Base-by-base conservation (phyloP, 2,329 filamentous ascomycete genomes). In the Neonectria sp. region DNA sequence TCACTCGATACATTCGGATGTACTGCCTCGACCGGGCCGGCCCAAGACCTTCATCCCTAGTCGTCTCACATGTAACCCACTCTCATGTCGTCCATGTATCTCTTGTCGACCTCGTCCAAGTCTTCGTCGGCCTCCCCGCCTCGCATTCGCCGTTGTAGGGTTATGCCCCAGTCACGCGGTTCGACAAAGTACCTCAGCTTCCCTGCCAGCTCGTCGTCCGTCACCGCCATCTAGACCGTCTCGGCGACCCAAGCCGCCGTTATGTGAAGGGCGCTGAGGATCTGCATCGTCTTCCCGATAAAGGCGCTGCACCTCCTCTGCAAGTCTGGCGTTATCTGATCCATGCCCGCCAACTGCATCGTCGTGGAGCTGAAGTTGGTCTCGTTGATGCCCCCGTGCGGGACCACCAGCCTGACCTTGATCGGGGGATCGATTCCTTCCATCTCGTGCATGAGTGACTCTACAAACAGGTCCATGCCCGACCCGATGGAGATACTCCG, bases 301-400 rank as follows among this genome's bases (percentile, higher is more conserved):
- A 60, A 68, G 49, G 46, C 35, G 35, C 60, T 57, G 62, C 65
- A 68, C 55, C 40, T 56, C 56, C 55, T 33, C 46, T 64, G 60
- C 52, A 68, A 40, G 66, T 65, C 69, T 49, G 66, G 67, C 59
- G 67, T 68, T 61, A 73, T 74, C 57, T 65, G 65, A 55, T 67
- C 64, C 59, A 69, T 59, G 40, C 68, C 68, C 46, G 61, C 59
- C 56, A 62, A 56, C 65, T 62, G 51, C 58, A 67, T 70, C 57
- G 68, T 51, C 51, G 63, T 73, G 52, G 63, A 56, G 33, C 48
- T 45, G 60, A 64, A 65, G 37, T 59, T 71, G 67, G 69, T 68
- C 55, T 69, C 56, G 31, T 43, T 53, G 59, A 65, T 67, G 27
- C 60, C 51, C 53, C 60, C 64, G 31, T 63, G 61, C 17, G 68